Evolutionary conservation across 1,284 basidiomycete genomes (phyloP), one percentile per base, ranked within the genome.

Genomic region (Inonotus obliquus): DNA sequence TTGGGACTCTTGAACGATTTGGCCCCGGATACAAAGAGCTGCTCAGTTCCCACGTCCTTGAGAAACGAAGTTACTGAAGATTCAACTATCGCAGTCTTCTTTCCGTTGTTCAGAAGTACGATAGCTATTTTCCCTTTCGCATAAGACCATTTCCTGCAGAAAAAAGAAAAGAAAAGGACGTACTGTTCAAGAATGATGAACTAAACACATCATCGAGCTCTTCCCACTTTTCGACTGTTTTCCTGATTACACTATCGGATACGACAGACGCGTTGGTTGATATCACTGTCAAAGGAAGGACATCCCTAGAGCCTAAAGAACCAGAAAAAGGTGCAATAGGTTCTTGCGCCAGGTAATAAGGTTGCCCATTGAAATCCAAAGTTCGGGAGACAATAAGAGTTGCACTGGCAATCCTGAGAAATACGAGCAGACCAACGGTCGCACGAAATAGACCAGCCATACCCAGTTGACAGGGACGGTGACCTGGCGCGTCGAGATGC

Each of bases 311-410:
- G 38, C 57, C 47, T 5, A 49, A 6, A 14, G 61, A 35, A 13
- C 17, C 41, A 9, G 55, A 32, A 14, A 62, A 54, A n/a, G 48
- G 10, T 17, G 29, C 38, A 21, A 52, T 7, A 35, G 61, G 44
- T 32, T 62, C 61, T 27, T 19, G 27, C 10, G 61, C 55, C n/a
- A 62, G 23, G 32, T 62, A 62, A 48, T 57, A 62, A n/a, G 39
- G 17, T 55, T 57, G 21, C 6, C 56, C 56, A 53, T 54, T 17
- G 47, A 62, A 51, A 29, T 29, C n/a, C 14, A 62, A 17, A 6
- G 61, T 62, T 9, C 61, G 45, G 27, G 61, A 57, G 14, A 62
- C 23, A 21, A 21, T 23, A 10, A 60, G 27, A 5, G 48, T 23
- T 2, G 56, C 29, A 17, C 56, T 25, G 6, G 47, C 23, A 10